Conservation (phyloP, 2,329 filamentous ascomycete species). For the Sordariomycetes sp. region DNA sequence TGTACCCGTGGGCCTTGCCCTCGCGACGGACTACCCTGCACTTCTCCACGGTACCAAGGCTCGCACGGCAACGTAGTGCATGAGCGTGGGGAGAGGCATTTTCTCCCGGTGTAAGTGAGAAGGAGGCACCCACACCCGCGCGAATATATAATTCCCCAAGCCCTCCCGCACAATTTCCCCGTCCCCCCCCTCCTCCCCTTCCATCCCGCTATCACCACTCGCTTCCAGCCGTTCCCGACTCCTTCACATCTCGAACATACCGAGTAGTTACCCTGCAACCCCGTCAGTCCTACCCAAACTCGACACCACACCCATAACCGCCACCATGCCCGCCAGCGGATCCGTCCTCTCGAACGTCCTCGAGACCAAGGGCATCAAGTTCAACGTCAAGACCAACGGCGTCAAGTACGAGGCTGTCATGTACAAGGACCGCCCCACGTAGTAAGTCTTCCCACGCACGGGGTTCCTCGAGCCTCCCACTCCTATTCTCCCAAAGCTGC, state of each 20-base stretch:
- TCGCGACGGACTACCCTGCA: neutral
- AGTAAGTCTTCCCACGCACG: slow-evolving; percentile 19
- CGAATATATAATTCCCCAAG: neutral
- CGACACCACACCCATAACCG: neutral
- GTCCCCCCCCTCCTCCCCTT: neutral
- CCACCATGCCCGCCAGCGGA: slow-evolving; percentile 7
- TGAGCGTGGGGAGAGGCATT: neutral
- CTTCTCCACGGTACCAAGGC: neutral
- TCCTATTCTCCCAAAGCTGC: too few relatives aligned
- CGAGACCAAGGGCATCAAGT: slow-evolving; percentile 27
- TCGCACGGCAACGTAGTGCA: neutral
- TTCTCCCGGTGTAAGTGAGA: neutral
- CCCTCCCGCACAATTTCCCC: neutral
- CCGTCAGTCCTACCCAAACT: neutral
- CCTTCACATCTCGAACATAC: neutral
- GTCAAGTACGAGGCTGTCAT: slow-evolving; percentile 24
- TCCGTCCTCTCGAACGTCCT: slow-evolving; percentile 15
- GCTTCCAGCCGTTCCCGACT: neutral
- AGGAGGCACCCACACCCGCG: neutral
- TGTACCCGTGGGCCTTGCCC: neutral
- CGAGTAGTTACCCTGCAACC: neutral
- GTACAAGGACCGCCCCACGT: slow-evolving; percentile 24
- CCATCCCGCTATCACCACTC: neutral
- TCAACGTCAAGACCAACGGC: slow-evolving; percentile 29
- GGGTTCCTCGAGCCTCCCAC: neutral